Percentiles rank a stretch among this genome's conserved stretches.
These are phyloP conservation scores for Chlorophyllum brunneum DNA, from an alignment of 768 basidiomycete genomes.

Conservation along the genomic window DNA sequence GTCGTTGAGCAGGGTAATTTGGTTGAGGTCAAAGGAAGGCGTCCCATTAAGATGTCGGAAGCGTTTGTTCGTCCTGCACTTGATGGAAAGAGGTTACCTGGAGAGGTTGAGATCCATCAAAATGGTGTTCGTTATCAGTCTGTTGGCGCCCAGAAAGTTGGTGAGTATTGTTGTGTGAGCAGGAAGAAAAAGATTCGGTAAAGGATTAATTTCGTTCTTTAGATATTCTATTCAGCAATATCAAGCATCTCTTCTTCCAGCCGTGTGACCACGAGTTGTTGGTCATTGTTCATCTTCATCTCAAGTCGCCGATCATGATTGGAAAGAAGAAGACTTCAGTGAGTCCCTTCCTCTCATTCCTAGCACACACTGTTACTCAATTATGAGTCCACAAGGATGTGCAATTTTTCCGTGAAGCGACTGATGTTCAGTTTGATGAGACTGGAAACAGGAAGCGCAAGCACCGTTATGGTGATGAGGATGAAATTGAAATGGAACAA, in stretches of 20 bases:
- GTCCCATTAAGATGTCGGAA: constrained; percentile 84
- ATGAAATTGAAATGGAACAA: constrained; percentile 98
- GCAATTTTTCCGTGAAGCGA: constrained; percentile 97
- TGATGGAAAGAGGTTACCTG: constrained; percentile 92
- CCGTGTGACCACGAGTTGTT: constrained; percentile 95
- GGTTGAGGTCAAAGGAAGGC: constrained; percentile 82
- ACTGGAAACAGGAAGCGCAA: constrained; percentile 99
- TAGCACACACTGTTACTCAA: not conserved
- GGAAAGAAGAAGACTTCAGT: constrained; percentile 98
- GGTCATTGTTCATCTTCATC: constrained; percentile 90
- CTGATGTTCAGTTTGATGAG: constrained; percentile 97
- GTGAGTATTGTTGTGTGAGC: constrained; percentile 38
- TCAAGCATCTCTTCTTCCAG: constrained; percentile 99
- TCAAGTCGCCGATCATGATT: constrained; percentile 96
- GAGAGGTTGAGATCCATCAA: constrained; percentile 98
- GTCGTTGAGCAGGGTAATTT: constrained; percentile 93
- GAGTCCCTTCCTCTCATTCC: constrained; percentile 22
- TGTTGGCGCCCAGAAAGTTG: constrained; percentile 85
- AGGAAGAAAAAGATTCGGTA: not conserved
- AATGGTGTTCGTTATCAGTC: constrained; percentile 95
- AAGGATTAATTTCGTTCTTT: constrained; percentile 7
- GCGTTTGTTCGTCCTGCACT: constrained; percentile 91
- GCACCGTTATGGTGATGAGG: constrained; percentile 96
- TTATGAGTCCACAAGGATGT: constrained; percentile 60
- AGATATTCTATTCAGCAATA: constrained; percentile 95